Evolutionary conservation across 1,284 basidiomycete genomes (phyloP).

Genomic region (Exobasidium rhododendri): DNA sequence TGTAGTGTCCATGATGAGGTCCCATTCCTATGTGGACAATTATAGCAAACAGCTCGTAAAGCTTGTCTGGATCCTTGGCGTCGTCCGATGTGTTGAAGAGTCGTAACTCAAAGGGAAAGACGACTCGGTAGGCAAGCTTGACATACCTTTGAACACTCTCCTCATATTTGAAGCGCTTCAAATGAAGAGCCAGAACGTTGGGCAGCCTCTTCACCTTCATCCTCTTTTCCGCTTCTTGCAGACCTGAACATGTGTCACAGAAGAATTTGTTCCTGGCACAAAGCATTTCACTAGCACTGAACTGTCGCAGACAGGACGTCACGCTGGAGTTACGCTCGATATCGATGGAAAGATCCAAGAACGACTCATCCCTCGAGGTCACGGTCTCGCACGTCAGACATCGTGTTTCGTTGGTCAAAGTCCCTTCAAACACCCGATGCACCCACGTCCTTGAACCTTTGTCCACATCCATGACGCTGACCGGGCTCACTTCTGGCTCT

Average conservation of each 20-base stretch:
- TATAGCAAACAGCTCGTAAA: slow-evolving; percentile 91
- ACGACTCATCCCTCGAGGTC: slow-evolving; percentile 92
- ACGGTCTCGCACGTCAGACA: slow-evolving; percentile 60
- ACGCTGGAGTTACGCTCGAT: slow-evolving; percentile 96
- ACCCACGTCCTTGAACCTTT: slow-evolving; percentile 69
- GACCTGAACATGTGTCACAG: slow-evolving; percentile 90
- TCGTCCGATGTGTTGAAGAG: slow-evolving; percentile 97
- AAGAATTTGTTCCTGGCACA: slow-evolving; percentile 98
- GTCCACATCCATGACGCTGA: slow-evolving; percentile 31
- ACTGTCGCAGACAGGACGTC: slow-evolving; percentile 89
- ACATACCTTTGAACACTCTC: slow-evolving; percentile 72
- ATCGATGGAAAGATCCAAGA: slow-evolving; percentile 94
- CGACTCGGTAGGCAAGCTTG: slow-evolving; percentile 92
- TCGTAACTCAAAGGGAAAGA: slow-evolving; percentile 88
- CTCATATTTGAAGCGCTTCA: slow-evolving; percentile 97
- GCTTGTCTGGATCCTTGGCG: slow-evolving; percentile 73
- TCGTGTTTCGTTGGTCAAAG: slow-evolving; percentile 76
- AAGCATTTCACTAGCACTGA: slow-evolving; percentile 96
- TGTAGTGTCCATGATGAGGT: slow-evolving; percentile 94
- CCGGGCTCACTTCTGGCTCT: slow-evolving; percentile 11
- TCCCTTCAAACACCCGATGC: slow-evolving; percentile 87
- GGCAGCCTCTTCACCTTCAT: slow-evolving; percentile 98
- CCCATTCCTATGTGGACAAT: slow-evolving; percentile 96
- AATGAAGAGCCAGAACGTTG: slow-evolving; percentile 86
- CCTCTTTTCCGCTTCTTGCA: slow-evolving; percentile 96